Percentiles rank a stretch among this genome's conserved stretches.
phyloP scores from a whole-genome alignment of 2,329 filamentous ascomycete species.

The Trichoderma oligosporum region DNA sequence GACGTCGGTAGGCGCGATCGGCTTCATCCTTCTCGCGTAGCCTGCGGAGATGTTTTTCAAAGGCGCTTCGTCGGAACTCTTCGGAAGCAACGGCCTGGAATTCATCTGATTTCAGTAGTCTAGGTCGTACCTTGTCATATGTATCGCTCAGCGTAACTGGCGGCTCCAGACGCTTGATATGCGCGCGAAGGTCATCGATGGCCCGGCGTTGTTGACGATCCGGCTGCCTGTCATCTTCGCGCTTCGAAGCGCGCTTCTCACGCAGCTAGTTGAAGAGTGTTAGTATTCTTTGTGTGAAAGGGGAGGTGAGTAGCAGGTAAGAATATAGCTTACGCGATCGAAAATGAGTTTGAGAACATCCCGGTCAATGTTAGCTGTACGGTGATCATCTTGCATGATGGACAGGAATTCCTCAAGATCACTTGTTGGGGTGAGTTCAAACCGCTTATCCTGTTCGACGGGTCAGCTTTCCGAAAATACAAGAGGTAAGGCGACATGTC shows the following conservation, averaged over 20 bases:
- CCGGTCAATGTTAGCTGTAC: slow-evolving; percentile 80
- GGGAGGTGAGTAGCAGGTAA: neutral
- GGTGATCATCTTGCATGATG: slow-evolving; percentile 79
- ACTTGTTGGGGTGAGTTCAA: slow-evolving; percentile 83
- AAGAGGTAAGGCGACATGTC: neutral
- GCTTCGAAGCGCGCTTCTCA: slow-evolving; percentile 78
- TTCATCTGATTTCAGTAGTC: slow-evolving; percentile 76
- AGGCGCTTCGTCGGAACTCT: slow-evolving; percentile 75
- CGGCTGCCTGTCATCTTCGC: slow-evolving; percentile 78
- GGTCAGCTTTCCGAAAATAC: slow-evolving; percentile 17
- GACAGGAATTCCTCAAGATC: slow-evolving; percentile 82
- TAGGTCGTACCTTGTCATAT: slow-evolving; percentile 81
- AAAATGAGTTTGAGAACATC: slow-evolving; percentile 79
- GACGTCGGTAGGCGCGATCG: slow-evolving; percentile 60
- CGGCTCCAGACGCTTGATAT: slow-evolving; percentile 86
- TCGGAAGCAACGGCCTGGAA: slow-evolving; percentile 80
- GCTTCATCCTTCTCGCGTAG: slow-evolving; percentile 85
- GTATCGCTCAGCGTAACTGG: slow-evolving; percentile 73
- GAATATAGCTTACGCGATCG: slow-evolving; percentile 57
- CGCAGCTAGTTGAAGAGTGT: slow-evolving; percentile 54
- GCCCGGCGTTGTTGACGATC: slow-evolving; percentile 84
- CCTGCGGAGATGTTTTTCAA: slow-evolving; percentile 87
- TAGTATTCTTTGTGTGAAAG: neutral
- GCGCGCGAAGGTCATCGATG: slow-evolving; percentile 77
- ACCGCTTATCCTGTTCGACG: slow-evolving; percentile 71